Percentiles rank a stretch among this genome's conserved stretches.
Conservation (phyloP, 768 basidiomycete genomes). For the Psilocybe cyanescens region DNA sequence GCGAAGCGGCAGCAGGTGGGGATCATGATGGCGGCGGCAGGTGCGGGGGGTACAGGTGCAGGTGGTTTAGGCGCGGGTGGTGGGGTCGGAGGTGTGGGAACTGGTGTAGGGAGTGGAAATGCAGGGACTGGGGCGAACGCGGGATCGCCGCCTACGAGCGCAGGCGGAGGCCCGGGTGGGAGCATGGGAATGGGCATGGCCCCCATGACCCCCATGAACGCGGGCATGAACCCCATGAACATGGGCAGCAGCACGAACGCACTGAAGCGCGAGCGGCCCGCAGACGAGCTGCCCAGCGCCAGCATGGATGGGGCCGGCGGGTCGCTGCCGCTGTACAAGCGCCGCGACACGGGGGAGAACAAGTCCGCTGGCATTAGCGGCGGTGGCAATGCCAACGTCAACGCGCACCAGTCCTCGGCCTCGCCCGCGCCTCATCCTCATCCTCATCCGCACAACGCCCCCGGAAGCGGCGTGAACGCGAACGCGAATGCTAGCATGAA, state of each 20-base stretch:
- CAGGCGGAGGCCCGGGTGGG: background rate
- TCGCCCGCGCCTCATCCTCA: background rate
- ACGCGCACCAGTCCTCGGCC: constrained; percentile 3
- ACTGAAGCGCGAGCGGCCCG: constrained; percentile 68
- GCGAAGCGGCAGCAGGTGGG: constrained; percentile 44
- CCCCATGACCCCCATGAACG: background rate
- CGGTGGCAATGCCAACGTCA: background rate
- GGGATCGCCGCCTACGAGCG: background rate
- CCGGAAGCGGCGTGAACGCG: background rate
- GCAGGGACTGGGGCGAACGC: constrained; percentile 1
- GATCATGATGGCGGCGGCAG: constrained; percentile 1
- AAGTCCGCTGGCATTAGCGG: constrained; percentile 31
- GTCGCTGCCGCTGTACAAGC: constrained; percentile 50
- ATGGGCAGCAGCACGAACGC: constrained; percentile 12
- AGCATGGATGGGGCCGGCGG: constrained; percentile 7
- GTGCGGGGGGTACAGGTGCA: background rate
- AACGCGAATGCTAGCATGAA: no score
- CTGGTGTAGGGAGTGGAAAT: background rate
- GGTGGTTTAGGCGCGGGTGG: background rate
- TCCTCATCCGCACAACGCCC: background rate
- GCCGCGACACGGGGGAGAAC: constrained; percentile 70
- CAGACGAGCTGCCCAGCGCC: constrained; percentile 41
- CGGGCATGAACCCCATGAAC: background rate
- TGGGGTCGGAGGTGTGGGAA: background rate
- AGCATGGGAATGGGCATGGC: background rate